Percentiles rank a stretch among this genome's conserved stretches.
phyloP scores from a whole-genome alignment of 164 flowering plant genomes.

The Umbellularia californica region DNA sequence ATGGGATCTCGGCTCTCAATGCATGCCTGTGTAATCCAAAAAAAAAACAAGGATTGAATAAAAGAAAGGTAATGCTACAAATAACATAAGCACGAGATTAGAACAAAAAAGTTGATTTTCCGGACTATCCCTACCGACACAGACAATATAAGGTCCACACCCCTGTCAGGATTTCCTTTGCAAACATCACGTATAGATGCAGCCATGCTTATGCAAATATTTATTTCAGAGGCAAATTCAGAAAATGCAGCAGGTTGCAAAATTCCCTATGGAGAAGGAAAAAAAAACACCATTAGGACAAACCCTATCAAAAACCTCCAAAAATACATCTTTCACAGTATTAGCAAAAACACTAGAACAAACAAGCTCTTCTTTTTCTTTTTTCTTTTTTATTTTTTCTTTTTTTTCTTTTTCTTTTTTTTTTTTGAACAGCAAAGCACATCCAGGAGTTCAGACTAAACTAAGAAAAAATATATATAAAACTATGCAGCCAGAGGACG shows the following conservation, averaged over 20 bases:
- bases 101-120: conserved; percentile 5
- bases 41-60: background rate
- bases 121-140: conserved; percentile 54
- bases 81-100: conserved; percentile 2
- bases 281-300: conserved; percentile 3
- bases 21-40: conserved; percentile 54
- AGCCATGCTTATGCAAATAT: conserved; percentile 69
- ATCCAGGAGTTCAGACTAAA: background rate
- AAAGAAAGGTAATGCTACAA: background rate
- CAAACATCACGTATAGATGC: conserved; percentile 86
- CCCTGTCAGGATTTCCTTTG: conserved; percentile 85
- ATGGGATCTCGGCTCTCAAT: conserved; percentile 65
- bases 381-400: too few relatives aligned
- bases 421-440: too few relatives aligned
- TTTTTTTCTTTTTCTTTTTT: too few relatives aligned
- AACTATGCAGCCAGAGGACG: background rate
- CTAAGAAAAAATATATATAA: background rate
- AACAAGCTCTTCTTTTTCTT: too few relatives aligned
- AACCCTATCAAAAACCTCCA: background rate
- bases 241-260: conserved; percentile 54
- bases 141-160: conserved; percentile 92
- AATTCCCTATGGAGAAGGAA: conserved; percentile 36
- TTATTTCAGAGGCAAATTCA: conserved; percentile 40
- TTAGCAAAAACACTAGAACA: background rate
- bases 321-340: background rate